phyloP scores from a whole-genome alignment of 1,284 basidiomycete genomes.

The Apiotrichum siamense region DNA sequence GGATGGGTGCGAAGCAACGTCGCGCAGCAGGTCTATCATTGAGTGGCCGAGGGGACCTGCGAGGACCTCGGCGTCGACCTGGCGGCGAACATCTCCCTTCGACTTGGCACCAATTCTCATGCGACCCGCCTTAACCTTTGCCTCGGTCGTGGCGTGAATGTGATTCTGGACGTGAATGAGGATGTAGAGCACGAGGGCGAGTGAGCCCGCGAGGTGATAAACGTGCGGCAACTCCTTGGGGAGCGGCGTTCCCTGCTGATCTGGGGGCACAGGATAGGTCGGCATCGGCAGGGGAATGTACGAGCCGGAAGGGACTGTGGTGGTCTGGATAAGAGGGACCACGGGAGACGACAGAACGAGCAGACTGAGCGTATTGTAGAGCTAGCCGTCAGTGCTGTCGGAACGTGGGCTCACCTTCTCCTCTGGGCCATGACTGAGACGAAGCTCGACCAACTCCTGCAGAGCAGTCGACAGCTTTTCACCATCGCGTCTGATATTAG shows the following conservation, averaged over 20 bases:
- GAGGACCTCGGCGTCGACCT: conserved; percentile 46
- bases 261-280: conserved; percentile 58
- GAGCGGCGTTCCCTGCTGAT: conserved; percentile 40
- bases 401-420: conserved; percentile 52
- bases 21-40: conserved; percentile 32
- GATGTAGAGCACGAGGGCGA: conserved; percentile 47
- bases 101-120: conserved; percentile 63
- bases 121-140: conserved; percentile 65
- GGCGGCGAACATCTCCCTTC: conserved; percentile 62
- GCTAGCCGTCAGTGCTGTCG: conserved; percentile 47
- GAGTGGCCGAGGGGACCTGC: conserved; percentile 39
- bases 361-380: conserved; percentile 61
- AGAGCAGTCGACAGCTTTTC: conserved; percentile 71
- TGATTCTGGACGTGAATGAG: conserved; percentile 54
- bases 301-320: conserved; percentile 55
- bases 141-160: conserved; percentile 57
- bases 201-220: conserved; percentile 49
- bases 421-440: conserved; percentile 58
- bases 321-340: conserved; percentile 58
- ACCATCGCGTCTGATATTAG: conserved; percentile 59
- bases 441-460: conserved; percentile 66
- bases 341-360: conserved; percentile 70
- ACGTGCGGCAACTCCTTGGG: conserved; percentile 45
- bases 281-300: conserved; percentile 41
- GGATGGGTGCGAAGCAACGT: conserved; percentile 33